Percentiles rank a stretch among this genome's conserved stretches.
Conservation (phyloP, 1,284 basidiomycete genomes). For the Malassezia dermatis region DNA sequence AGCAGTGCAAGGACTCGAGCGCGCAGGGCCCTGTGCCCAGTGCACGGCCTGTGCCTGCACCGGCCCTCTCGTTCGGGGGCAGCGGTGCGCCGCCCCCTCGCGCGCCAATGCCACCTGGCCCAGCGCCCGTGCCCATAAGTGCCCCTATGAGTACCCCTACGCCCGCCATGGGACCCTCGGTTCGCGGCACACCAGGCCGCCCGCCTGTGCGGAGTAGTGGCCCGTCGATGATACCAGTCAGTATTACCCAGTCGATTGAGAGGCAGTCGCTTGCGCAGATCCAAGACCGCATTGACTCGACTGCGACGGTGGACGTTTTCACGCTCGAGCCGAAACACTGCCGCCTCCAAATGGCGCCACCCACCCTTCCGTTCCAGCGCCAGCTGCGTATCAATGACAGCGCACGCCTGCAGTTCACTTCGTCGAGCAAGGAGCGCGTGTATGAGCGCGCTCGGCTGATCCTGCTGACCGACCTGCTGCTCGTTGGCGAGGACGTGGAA, state of each 20-base stretch:
- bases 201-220: background rate
- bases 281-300: constrained; percentile 68
- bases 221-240: background rate
- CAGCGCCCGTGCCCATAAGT: background rate
- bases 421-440: background rate
- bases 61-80: background rate
- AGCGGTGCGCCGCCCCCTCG: background rate
- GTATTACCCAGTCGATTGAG: constrained; percentile 4
- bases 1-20: constrained; percentile 17
- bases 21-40: background rate
- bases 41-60: background rate
- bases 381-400: constrained; percentile 64
- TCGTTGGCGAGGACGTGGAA: constrained; percentile 55
- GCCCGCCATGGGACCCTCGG: background rate
- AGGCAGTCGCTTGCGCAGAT: constrained; percentile 54
- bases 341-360: constrained; percentile 77
- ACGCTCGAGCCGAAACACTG: constrained; percentile 84
- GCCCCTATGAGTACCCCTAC: background rate
- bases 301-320: constrained; percentile 80
- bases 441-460: constrained; percentile 57
- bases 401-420: constrained; percentile 3
- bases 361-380: constrained; percentile 68
- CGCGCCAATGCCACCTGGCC: background rate
- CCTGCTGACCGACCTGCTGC: constrained; percentile 80
- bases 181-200: background rate